Evolutionary conservation across 176 grass and related monocot genomes (phyloP), one percentile per base, ranked within the genome.

Genomic region (Oryza longistaminata): DNA sequence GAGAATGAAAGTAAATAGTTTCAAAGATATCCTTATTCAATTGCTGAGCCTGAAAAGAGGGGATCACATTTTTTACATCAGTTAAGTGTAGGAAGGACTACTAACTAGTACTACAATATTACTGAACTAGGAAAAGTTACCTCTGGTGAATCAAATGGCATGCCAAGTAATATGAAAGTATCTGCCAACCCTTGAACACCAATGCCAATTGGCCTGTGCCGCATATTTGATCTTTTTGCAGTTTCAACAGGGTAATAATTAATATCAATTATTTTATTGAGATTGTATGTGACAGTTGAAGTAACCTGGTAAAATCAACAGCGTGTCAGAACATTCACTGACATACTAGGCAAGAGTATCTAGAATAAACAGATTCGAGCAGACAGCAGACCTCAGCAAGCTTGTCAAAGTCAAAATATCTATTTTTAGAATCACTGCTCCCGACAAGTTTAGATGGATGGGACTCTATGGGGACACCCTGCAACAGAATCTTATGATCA

Each of bases 371-470:
- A 82, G 64, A 25, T 69, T 75, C 73, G 82, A 88, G n/a, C 82
- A 75, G 85, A 96, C 93, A 86, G 26, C 82, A 71, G 85, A 99
- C 97, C 97, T 99, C 97, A 82, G 88, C 91, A 67, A 99, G 87
- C 76, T 94, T 99, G 74, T 96, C 92, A 82, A 99, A 99, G 69
- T 99, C 92, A 80, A 99, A 99, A 74, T 92, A 96, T 96, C 97
- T 94, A 48, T 92, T 99, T 72, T 94, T 85, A 13, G 86, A 94
- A 34, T 83, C 93, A 81, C 13, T 92, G 53, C 93, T 99, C 26
- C 97, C 97, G 35, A 92, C 97, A 81, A 99, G 61, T 52, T 92
- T 99, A 74, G 97, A 89, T 89, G 93, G 97, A 88, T 99, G 97
- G 22, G 93, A 96, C 81, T 99, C 97, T 62, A 92, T 75, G 37